Conservation (phyloP, 352 stramenopile species). For the Globisporangium carolinianum region DNA sequence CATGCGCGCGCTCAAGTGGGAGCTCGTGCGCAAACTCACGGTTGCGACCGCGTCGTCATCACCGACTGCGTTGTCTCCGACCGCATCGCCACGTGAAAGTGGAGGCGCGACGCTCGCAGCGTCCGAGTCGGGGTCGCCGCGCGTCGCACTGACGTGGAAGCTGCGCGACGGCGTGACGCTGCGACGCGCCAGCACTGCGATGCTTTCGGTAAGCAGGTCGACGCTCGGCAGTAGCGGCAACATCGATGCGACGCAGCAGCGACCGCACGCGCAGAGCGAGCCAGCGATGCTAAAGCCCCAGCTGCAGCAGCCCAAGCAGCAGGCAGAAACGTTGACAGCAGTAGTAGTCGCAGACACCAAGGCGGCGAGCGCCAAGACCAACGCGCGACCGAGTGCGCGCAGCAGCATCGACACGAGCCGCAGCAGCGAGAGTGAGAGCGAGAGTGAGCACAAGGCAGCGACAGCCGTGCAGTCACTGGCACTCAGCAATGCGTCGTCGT, state of each 20-base stretch:
- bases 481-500: slow-evolving; percentile 3
- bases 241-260: background rate
- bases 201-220: background rate
- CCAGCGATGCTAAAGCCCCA: slow-evolving; percentile 2
- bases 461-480: background rate
- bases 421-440: slow-evolving; percentile 1
- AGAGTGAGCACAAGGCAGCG: background rate
- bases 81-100: background rate
- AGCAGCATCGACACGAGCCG: background rate
- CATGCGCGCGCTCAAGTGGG: slow-evolving; percentile 70
- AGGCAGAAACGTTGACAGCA: background rate
- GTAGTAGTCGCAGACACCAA: background rate
- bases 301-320: background rate
- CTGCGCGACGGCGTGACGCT: slow-evolving; percentile 41
- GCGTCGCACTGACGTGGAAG: slow-evolving; percentile 42
- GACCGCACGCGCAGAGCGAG: slow-evolving; percentile 10
- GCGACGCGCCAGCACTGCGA: slow-evolving; percentile 15
- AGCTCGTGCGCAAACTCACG: slow-evolving; percentile 52
- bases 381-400: background rate
- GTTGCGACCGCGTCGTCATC: slow-evolving; percentile 7
- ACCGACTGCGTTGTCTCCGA: slow-evolving; percentile 3
- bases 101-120: slow-evolving; percentile 7
- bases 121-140: slow-evolving; percentile 15
- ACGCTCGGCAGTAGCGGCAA: background rate
- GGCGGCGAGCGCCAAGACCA: no score